Evolutionary conservation across 331 rosid species (phyloP), one percentile per base, ranked within the genome.

Genomic region (Cydonia oblonga): DNA sequence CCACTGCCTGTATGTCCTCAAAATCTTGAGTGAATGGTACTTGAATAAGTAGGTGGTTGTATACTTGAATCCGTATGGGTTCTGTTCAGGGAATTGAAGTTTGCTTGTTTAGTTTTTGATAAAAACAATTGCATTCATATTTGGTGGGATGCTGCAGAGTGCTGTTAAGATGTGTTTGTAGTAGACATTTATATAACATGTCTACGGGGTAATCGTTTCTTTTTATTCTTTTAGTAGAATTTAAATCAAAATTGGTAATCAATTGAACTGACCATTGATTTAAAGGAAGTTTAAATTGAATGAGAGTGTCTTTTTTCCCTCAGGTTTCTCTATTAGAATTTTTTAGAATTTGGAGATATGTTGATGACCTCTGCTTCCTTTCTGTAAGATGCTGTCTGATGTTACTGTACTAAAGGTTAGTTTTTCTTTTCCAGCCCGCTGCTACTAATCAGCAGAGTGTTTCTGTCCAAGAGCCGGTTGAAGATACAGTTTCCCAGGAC

Each of bases 401-500:
- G 6, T 26, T 74, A 32, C 44, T 68, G 6, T 80, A 35, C 65
- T 38, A 67, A 75, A 10, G 61, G 60, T 68, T 75, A 67, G 19
- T 62, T 72, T 70, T 68, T 53, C 58, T 65, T 78, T 78, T 60
- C 68, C 81, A 81, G 85, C 75, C 69, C 46, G 42, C 77, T 53
- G 70, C 40, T 63, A 79, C 64, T 81, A 68, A 62, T 76, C 81
- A 80, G 67, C 89, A 28, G 76, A 81, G 71, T 81, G 77, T 81
- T 58, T 79, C 80, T 81, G 74, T 88, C 25, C 92, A 82, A 84
- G 99, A 91, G 84, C 92, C 88, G 73, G 88, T 87, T 78, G 99
- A 95, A 57, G 97, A 91, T 66, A 63, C 90, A n/a, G 85, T 86
- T 22, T 88, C 95, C 62, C 96, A 80, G 68, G 99, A 95, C 78